These are phyloP conservation scores for Thraustochytrium striatum DNA, from an alignment of 352 stramenopile genomes.

Conservation along the genomic window DNA sequence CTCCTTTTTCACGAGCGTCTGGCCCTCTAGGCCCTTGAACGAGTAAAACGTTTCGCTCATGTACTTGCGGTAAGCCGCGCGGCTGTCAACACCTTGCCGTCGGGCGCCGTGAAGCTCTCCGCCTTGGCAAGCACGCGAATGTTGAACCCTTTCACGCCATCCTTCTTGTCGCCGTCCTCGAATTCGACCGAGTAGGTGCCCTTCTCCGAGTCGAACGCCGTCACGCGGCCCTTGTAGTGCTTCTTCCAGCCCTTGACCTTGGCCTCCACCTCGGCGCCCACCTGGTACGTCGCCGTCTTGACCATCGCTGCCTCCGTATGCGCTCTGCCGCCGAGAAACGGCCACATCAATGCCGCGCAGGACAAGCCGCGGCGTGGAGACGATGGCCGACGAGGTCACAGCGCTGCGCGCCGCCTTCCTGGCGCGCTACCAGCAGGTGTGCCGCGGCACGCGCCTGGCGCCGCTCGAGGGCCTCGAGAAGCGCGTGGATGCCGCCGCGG, in stretches of 20 bases:
- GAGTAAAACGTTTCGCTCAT: slow-evolving; percentile 85
- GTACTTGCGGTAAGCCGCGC: slow-evolving; percentile 72
- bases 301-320: too few relatives aligned
- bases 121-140: background rate
- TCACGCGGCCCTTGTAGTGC: slow-evolving; percentile 44
- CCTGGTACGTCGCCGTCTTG: too few relatives aligned
- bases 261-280: slow-evolving; percentile 28
- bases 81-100: slow-evolving; percentile 74
- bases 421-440: too few relatives aligned
- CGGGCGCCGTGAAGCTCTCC: slow-evolving; percentile 71
- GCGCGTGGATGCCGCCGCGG: too few relatives aligned
- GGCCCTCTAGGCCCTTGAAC: slow-evolving; percentile 72
- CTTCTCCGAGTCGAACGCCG: slow-evolving; percentile 18
- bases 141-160: slow-evolving; percentile 47
- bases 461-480: too few relatives aligned
- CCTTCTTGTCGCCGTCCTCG: slow-evolving; percentile 46
- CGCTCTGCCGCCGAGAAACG: too few relatives aligned
- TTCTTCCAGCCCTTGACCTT: slow-evolving; percentile 50
- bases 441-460: too few relatives aligned
- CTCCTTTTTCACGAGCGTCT: slow-evolving; percentile 71
- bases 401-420: too few relatives aligned
- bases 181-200: slow-evolving; percentile 46
- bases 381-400: too few relatives aligned
- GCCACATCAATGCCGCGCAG: too few relatives aligned
- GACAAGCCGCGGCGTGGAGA: too few relatives aligned